Evolutionary conservation across 2,329 filamentous ascomycete species (phyloP), one percentile per base, ranked within the genome.

Genomic region (Arthrobotrys conoides): DNA sequence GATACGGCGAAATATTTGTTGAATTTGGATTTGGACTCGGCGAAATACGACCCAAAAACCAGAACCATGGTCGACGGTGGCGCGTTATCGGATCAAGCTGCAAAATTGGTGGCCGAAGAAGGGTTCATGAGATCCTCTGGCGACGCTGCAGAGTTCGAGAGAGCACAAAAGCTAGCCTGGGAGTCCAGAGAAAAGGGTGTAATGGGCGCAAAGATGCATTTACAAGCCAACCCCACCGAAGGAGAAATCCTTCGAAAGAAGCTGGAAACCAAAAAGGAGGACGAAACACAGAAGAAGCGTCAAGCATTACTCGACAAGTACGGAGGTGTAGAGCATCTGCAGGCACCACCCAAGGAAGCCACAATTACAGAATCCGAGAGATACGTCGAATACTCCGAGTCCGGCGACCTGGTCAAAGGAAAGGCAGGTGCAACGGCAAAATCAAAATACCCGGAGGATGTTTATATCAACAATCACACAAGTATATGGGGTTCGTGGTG

Each of bases 401-500:
- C 90, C 8, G 96, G 96, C 3, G 87, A 91, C 66, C n/a, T 73
- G 33, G 91, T 98, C 86, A 98, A 98, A 85, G 94, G 95, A n/a
- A 90, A 90, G 27, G 91, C 91, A 0, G 92, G 91, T 83, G 89
- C 89, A 70, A 88, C 89, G 66, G 92, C 91, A 64, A 95, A 92
- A 84, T 97, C 93, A 48, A 98, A 97, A 84, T 99, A 99, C 83
- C 85, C 91, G 3, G 96, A 99, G 83, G 93, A 99, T 82, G 88
- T 97, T 0, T 86, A 92, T 68, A 89, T 92, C 84, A 95, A 97
- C 86, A 99, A 99, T 83, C 96, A 99, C 85, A 93, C 90, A 2
- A 91, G 92, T 0, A 91, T 97, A 2, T 99, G 94, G 93, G 96
- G 96, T 61, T 97, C 94, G 83, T 99, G 96, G 96, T 99, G 96